Conservation (phyloP, 495 filamentous ascomycete genomes). For the Aspergillus nidulans region DNA sequence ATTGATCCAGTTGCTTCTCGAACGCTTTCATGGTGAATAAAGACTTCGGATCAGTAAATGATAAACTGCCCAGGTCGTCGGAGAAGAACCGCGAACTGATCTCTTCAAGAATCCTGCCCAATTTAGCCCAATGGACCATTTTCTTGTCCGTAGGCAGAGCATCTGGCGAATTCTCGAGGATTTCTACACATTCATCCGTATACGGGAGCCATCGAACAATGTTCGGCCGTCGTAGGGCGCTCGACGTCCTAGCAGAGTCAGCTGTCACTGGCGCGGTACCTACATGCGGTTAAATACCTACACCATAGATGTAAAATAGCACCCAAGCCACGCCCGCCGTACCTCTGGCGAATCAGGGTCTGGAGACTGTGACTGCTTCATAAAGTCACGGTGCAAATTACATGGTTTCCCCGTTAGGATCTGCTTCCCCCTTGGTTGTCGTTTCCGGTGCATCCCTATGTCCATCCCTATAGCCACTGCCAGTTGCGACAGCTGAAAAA, state of each 20-base stretch:
- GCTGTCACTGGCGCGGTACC: background rate
- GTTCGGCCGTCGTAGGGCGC: constrained; percentile 76
- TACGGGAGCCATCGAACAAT: constrained; percentile 78
- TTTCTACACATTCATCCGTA: constrained; percentile 77
- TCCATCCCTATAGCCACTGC: constrained; percentile 85
- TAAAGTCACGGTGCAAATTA: constrained; percentile 27
- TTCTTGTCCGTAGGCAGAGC: constrained; percentile 67
- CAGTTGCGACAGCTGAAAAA: constrained; percentile 82
- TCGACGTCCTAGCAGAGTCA: constrained; percentile 63
- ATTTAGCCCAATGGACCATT: constrained; percentile 69
- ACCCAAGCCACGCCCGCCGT: constrained; percentile 72
- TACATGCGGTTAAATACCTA: constrained; percentile 21
- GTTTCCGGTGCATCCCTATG: constrained; percentile 65
- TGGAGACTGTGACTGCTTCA: constrained; percentile 40
- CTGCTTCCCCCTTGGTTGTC: constrained; percentile 19
- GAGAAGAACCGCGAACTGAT: constrained; percentile 68
- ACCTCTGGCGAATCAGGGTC: constrained; percentile 67
- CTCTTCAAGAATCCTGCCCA: constrained; percentile 79
- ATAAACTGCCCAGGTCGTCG: constrained; percentile 63
- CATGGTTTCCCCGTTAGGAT: no score
- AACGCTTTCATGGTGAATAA: constrained; percentile 73
- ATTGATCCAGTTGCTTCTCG: constrained; percentile 68
- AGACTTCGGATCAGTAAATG: constrained; percentile 69
- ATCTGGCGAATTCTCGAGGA: constrained; percentile 66
- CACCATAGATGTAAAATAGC: constrained; percentile 70